Evolutionary conservation across 106 monocot genomes (phyloP).

Genomic region (Allium sativum): DNA sequence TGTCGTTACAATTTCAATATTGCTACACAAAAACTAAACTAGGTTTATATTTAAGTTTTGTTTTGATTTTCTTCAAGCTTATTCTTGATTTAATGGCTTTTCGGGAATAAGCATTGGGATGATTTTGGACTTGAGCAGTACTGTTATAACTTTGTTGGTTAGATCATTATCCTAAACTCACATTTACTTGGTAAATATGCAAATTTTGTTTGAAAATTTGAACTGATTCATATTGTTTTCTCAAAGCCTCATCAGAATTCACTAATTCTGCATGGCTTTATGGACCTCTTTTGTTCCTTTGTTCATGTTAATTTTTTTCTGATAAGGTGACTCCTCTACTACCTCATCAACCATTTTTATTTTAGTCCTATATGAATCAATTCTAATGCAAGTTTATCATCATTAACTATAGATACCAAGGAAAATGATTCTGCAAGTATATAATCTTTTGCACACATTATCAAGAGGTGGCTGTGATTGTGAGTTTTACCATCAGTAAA

Average conservation of each 20-base stretch:
- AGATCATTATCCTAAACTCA: conserved; percentile 8
- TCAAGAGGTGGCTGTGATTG: conserved; percentile 83
- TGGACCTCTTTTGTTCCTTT: conserved; percentile 99
- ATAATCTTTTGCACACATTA: conserved; percentile 77
- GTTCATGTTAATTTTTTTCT: conserved; percentile 89
- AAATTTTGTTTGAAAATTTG: background rate
- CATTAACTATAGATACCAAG: conserved; percentile 70
- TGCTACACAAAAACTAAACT: too few species aligned
- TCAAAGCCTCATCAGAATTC: conserved; percentile 98
- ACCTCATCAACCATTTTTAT: background rate
- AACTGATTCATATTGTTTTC: conserved; percentile 3
- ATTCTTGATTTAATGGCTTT: conserved; percentile 98
- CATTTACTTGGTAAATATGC: too few species aligned
- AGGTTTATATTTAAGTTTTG: too few species aligned
- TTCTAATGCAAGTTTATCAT: conserved; percentile 9
- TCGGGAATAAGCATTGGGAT: conserved; percentile 87
- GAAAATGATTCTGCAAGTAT: conserved; percentile 94
- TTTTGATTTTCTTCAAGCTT: conserved; percentile 26
- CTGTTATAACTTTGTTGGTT: conserved; percentile 94
- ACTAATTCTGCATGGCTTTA: conserved; percentile 95
- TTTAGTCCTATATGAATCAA: background rate
- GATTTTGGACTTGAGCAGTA: conserved; percentile 95
- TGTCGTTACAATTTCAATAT: too few species aligned
- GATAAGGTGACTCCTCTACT: conserved; percentile 46
- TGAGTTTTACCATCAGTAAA: conserved; percentile 92